Percentiles rank a stretch among this genome's conserved stretches.
Evolutionary conservation across 2,329 filamentous ascomycete genomes (phyloP).

Genomic region (Taxawa tesnikishii): DNA sequence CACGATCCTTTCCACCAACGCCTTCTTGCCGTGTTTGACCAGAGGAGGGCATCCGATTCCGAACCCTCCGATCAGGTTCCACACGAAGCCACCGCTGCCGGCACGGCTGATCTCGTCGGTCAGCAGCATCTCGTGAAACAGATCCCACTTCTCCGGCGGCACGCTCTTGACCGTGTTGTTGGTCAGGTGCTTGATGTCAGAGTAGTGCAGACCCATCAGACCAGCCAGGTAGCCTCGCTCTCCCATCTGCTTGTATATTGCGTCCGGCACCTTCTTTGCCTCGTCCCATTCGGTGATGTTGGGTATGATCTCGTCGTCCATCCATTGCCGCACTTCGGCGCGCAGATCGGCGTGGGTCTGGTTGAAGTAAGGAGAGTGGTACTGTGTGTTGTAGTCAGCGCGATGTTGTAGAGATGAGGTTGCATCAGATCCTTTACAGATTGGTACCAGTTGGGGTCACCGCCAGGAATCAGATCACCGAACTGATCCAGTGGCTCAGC

Average conservation of each 20-base stretch:
- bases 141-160: conserved; percentile 80
- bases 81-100: conserved; percentile 86
- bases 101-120: conserved; percentile 88
- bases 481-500: conserved; percentile 70
- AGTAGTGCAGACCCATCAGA: conserved; percentile 73
- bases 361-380: conserved; percentile 95
- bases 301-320: conserved; percentile 80
- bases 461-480: conserved; percentile 80
- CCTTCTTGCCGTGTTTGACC: conserved; percentile 81
- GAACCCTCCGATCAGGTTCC: conserved; percentile 94
- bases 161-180: conserved; percentile 65
- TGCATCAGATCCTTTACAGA: conserved; percentile 47
- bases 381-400: conserved; percentile 38
- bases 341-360: conserved; percentile 85
- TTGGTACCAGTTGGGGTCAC: conserved; percentile 91
- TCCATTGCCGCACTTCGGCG: conserved; percentile 82
- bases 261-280: conserved; percentile 74
- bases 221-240: conserved; percentile 88
- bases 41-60: conserved; percentile 88
- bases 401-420: background rate
- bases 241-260: conserved; percentile 93
- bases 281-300: conserved; percentile 95
- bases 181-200: conserved; percentile 50
- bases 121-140: conserved; percentile 93
- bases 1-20: conserved; percentile 73